phyloP scores from a whole-genome alignment of 108 stramenopile genomes.

The Fragilaria radians region DNA sequence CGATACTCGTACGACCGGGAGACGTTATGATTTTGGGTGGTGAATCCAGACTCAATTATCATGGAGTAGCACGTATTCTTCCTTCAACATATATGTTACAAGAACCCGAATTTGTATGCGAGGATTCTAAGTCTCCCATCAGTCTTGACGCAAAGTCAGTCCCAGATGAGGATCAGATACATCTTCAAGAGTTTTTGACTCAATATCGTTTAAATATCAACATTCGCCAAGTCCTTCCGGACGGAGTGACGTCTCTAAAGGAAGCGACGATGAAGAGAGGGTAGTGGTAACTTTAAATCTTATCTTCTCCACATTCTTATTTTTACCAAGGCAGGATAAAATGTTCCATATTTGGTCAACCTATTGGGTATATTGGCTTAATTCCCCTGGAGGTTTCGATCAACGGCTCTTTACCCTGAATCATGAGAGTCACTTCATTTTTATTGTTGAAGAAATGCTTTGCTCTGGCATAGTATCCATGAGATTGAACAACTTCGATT shows the following conservation, averaged over 20 bases:
- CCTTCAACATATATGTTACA: too few relatives aligned
- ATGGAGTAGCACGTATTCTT: slow-evolving; percentile 55
- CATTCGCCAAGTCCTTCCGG: slow-evolving; percentile 49
- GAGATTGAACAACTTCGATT: slow-evolving; percentile 10
- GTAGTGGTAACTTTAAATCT: too few relatives aligned
- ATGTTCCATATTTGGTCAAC: background rate
- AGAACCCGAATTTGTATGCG: too few relatives aligned
- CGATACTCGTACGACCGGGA: slow-evolving; percentile 54
- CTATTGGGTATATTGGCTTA: background rate
- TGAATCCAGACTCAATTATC: slow-evolving; percentile 42
- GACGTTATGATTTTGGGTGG: slow-evolving; percentile 64
- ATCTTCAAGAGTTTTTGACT: slow-evolving; percentile 23
- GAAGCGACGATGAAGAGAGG: background rate
- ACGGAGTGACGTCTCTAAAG: slow-evolving; percentile 6
- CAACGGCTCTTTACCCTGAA: background rate
- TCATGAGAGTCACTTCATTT: slow-evolving; percentile 58
- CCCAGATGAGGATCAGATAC: slow-evolving; percentile 13
- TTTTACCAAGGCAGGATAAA: too few relatives aligned
- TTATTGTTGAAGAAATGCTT: slow-evolving; percentile 66
- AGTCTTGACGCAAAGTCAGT: background rate
- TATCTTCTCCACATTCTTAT: too few relatives aligned
- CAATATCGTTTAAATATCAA: slow-evolving; percentile 65
- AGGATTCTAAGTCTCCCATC: background rate
- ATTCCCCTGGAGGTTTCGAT: background rate
- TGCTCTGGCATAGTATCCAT: slow-evolving; percentile 25